A percentile compares a stretch with the other conserved stretches of the same genome.
Evolutionary conservation across 2,329 filamentous ascomycete genomes (phyloP).

Genomic region (Ophiostoma sp.): DNA sequence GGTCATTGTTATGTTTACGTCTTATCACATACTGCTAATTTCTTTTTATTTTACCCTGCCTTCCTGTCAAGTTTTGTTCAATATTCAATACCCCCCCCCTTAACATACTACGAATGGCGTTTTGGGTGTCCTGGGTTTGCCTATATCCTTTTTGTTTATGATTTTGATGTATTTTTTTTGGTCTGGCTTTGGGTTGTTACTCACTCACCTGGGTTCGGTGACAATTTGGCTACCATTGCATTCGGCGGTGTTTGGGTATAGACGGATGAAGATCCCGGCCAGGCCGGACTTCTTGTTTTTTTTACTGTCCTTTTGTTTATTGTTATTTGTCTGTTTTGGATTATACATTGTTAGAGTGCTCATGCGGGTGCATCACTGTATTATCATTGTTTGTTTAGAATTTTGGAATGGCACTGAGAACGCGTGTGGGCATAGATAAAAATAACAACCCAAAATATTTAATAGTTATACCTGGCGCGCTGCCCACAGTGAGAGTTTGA

Average conservation of each 20-base stretch:
- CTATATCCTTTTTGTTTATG: neutral
- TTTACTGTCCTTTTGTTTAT: neutral
- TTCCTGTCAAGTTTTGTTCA: too few relatives aligned
- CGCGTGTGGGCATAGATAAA: too few relatives aligned
- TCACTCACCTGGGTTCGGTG: neutral
- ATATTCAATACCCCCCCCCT: neutral
- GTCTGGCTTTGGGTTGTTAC: neutral
- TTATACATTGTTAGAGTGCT: too few relatives aligned
- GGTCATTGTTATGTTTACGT: neutral
- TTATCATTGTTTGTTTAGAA: too few relatives aligned
- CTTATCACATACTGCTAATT: too few relatives aligned
- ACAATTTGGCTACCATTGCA: neutral
- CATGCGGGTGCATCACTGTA: too few relatives aligned
- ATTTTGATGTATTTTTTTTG: neutral
- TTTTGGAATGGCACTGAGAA: too few relatives aligned
- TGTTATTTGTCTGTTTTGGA: too few relatives aligned
- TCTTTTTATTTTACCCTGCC: too few relatives aligned
- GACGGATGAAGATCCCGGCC: neutral
- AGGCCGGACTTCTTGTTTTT: neutral
- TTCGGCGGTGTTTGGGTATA: neutral
- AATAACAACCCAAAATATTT: too few relatives aligned
- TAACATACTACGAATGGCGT: neutral
- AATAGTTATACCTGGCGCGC: too few relatives aligned
- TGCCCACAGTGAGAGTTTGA: too few relatives aligned
- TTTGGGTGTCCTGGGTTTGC: neutral